phyloP scores from a whole-genome alignment of 805 yeast genomes.

The Starmerella sirachaensis region DNA sequence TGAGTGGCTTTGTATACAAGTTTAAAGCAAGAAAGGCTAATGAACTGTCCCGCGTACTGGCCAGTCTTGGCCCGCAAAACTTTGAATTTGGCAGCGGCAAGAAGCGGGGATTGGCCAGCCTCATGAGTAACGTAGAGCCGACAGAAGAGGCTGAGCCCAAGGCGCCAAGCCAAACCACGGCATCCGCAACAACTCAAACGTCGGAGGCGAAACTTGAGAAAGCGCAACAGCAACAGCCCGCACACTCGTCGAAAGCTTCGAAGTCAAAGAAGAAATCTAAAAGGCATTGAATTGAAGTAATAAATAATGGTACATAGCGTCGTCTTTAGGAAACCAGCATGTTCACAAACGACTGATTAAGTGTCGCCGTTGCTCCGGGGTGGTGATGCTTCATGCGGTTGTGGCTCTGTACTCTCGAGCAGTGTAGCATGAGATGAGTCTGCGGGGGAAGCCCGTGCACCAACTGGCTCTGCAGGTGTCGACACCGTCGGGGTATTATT shows the following conservation, averaged over 20 bases:
- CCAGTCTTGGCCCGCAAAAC: constrained; percentile 47
- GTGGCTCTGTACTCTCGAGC: too few relatives aligned
- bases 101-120: constrained; percentile 25
- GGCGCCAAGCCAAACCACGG: constrained; percentile 4
- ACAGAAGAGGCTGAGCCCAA: constrained; percentile 12
- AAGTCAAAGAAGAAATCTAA: constrained; percentile 21
- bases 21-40: constrained; percentile 50
- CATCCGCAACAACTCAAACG: constrained; percentile 5
- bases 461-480: too few relatives aligned
- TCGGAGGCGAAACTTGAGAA: constrained; percentile 1
- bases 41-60: constrained; percentile 60
- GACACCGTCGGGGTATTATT: too few relatives aligned
- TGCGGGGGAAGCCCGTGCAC: too few relatives aligned
- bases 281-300: constrained; percentile 12
- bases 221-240: too few relatives aligned
- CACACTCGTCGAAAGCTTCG: too few relatives aligned
- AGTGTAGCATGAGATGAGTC: too few relatives aligned
- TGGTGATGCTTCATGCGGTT: too few relatives aligned
- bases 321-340: too few relatives aligned
- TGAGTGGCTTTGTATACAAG: constrained; percentile 47
- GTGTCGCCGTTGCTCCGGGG: too few relatives aligned
- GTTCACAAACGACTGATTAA: too few relatives aligned
- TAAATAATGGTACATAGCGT: background rate
- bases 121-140: constrained; percentile 25
- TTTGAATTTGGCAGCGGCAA: constrained; percentile 20